Evolutionary conservation across 1,284 basidiomycete genomes (phyloP), one percentile per base, ranked within the genome.

Genomic region (Rhodotorula sp.): DNA sequence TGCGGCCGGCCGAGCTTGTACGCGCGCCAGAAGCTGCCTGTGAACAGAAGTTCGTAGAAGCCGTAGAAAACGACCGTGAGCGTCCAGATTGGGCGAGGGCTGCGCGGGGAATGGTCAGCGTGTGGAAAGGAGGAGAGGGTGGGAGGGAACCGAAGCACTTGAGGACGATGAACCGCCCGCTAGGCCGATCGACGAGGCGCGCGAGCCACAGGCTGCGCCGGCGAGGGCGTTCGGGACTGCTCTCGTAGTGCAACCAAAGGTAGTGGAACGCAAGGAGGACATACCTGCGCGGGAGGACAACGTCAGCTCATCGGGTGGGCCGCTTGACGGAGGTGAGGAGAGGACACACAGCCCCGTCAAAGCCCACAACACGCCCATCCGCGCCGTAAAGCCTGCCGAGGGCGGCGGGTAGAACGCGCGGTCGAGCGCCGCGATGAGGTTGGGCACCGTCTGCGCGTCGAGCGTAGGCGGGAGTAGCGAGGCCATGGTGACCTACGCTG

Each of bases 141-240:
- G 27, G 17, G 15, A 25, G 46, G 46, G 17, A 39, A 4, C 32
- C 27, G 15, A 19, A 55, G 46, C 48, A 65, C 64, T 65, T 65
- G 34, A 65, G 48, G 12, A 65, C 56, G n/a, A 65, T n/a, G 29
- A 58, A 65, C 3, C 56, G 27, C 19, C 64, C 64, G 9, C 62
- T 48, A 8, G 62, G 54, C 7, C 62, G 54, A 7, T 64, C 62
- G 27, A 65, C 64, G 13, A 41, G 21, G 0, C 64, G 46, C 19
- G 19, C 19, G 4, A 58, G 13, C 64, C 55, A 65, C 44, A 64
- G 17, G 53, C 63, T 39, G 15, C 44, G 46, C 29, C 44, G 34
- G 25, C 36, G 25, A 1, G 63, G 63, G 6, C 34, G 25, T 21
- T 64, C 55, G 34, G 21, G n/a, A 10, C 25, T 57, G 36, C 19